phyloP scores from a whole-genome alignment of 148 eudicot species.

The Cornus florida region DNA sequence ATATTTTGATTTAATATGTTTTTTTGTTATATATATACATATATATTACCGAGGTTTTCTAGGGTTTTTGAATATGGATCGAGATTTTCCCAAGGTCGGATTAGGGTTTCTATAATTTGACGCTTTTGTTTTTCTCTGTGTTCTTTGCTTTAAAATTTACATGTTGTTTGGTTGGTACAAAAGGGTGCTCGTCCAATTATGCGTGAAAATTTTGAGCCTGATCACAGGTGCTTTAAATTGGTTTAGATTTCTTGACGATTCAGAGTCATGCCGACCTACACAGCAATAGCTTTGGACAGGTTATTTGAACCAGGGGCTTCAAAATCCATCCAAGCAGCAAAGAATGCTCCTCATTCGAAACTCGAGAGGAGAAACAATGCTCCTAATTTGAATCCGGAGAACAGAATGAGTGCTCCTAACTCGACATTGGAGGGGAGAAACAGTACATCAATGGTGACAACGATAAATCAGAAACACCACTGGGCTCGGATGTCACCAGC shows the following conservation, averaged over 20 bases:
- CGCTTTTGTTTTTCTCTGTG: background rate
- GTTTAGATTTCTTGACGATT: conserved; percentile 28
- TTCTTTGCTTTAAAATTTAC: background rate
- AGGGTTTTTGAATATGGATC: background rate
- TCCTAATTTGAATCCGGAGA: conserved; percentile 21
- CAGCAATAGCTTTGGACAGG: conserved; percentile 72
- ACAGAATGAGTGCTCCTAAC: conserved; percentile 33
- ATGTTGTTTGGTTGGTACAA: background rate
- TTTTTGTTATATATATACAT: too few relatives aligned
- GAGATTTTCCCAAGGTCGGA: too few relatives aligned
- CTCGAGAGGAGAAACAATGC: conserved; percentile 41
- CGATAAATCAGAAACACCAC: conserved; percentile 37
- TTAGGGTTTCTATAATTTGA: background rate
- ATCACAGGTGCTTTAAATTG: background rate
- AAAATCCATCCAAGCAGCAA: conserved; percentile 39
- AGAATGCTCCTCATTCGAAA: conserved; percentile 28
- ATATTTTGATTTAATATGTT: background rate
- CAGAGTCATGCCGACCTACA: conserved; percentile 76
- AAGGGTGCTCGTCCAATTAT: background rate
- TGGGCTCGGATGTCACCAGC: conserved; percentile 70
- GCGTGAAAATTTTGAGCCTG: background rate
- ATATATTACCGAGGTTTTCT: too few relatives aligned
- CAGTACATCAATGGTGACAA: conserved; percentile 16
- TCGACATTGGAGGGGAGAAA: conserved; percentile 48
- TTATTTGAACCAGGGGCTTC: conserved; percentile 64